Percentiles rank a stretch among this genome's conserved stretches.
Evolutionary conservation across 306 rosid genomes (phyloP).

Genomic region (Comarum palustre): DNA sequence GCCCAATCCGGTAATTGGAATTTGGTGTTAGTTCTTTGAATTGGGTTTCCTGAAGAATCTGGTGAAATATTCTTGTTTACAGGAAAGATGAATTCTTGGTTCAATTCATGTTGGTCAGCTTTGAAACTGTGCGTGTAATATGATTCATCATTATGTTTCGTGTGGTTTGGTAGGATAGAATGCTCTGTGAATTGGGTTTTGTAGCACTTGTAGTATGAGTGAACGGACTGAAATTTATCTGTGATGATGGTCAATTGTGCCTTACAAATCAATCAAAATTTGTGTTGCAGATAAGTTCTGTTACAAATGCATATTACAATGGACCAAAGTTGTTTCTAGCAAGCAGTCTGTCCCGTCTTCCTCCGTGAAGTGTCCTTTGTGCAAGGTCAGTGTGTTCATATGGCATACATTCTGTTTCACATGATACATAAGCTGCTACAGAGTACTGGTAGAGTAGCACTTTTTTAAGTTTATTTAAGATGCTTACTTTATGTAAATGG

Average conservation of each 20-base stretch:
- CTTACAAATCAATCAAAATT: slow-evolving; percentile 12
- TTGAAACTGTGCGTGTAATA: background rate
- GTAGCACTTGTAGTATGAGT: background rate
- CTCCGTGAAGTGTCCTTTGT: slow-evolving; percentile 76
- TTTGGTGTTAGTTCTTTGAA: background rate
- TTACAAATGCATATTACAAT: slow-evolving; percentile 78
- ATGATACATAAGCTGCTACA: background rate
- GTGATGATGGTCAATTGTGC: background rate
- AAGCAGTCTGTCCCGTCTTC: slow-evolving; percentile 45
- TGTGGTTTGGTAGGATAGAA: background rate
- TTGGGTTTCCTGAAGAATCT: slow-evolving; percentile 5
- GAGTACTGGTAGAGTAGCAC: background rate
- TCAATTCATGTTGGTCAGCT: background rate
- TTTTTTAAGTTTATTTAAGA: background rate
- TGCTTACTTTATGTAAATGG: background rate
- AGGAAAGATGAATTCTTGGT: background rate
- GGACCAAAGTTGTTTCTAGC: slow-evolving; percentile 68
- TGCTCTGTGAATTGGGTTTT: background rate
- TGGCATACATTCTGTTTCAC: background rate
- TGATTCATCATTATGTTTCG: background rate
- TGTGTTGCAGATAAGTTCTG: slow-evolving; percentile 73
- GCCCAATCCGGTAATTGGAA: background rate
- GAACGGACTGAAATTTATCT: background rate
- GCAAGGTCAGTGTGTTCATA: slow-evolving; percentile 59
- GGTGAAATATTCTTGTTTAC: background rate